A percentile compares a stretch with the other conserved stretches of the same genome.
These are phyloP conservation scores for Suhomyces kunorum DNA, from an alignment of 1,139 yeast genomes.

Conservation along the genomic window DNA sequence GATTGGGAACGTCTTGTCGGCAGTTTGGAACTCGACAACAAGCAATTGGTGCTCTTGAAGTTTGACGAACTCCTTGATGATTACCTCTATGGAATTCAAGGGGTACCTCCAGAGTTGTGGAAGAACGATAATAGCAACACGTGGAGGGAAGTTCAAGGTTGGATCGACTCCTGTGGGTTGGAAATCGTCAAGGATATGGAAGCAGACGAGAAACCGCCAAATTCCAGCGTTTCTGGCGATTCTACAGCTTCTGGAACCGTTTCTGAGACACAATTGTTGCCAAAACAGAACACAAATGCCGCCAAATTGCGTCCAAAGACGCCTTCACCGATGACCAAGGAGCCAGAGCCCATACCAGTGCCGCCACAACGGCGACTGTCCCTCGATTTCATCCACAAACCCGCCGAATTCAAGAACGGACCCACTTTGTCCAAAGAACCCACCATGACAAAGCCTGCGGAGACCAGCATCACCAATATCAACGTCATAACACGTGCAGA, in stretches of 20 bases:
- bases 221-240: not conserved
- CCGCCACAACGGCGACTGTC: conserved; percentile 30
- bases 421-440: conserved; percentile 13
- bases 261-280: not conserved
- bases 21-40: conserved; percentile 17
- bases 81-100: conserved; percentile 13
- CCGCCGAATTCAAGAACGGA: conserved; percentile 9
- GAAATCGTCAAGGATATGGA: conserved; percentile 1
- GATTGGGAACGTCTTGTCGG: conserved; percentile 22
- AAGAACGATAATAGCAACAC: conserved; percentile 3
- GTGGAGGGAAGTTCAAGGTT: not conserved
- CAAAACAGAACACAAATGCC: not conserved
- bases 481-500: conserved; percentile 39
- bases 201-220: not conserved
- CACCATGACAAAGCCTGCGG: conserved; percentile 34
- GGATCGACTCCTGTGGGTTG: conserved; percentile 5
- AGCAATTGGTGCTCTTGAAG: conserved; percentile 23
- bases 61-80: conserved; percentile 28
- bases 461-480: conserved; percentile 34
- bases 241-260: not conserved
- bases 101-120: conserved; percentile 5
- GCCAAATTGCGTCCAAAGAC: too few relatives aligned
- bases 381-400: conserved; percentile 29
- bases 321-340: too few relatives aligned
- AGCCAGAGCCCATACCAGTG: too few relatives aligned